phyloP scores from a whole-genome alignment of 2,329 filamentous ascomycete species.

The Basipetospora chlamydospora region DNA sequence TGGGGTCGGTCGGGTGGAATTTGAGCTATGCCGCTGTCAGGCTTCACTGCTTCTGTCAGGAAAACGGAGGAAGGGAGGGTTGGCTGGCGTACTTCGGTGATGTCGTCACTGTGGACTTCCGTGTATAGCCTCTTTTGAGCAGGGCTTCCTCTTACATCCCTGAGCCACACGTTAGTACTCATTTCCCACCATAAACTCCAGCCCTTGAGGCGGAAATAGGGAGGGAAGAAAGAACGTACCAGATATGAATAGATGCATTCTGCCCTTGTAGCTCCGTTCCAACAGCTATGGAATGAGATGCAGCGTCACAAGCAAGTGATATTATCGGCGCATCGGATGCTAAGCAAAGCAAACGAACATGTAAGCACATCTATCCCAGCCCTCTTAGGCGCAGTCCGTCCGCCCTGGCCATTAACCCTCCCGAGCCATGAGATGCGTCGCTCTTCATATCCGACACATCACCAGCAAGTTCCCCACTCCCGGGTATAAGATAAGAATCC shows the following conservation, averaged over 20 bases:
- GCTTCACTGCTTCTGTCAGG: background rate
- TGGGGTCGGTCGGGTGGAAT: conserved; percentile 45
- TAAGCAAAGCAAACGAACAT: conserved; percentile 9
- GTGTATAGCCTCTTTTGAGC: conserved; percentile 38
- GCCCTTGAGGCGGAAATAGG: no score
- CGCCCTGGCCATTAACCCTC: background rate
- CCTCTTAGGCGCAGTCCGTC: background rate
- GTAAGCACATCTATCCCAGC: background rate
- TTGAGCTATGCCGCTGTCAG: conserved; percentile 11
- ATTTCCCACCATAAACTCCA: background rate
- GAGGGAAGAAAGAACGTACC: conserved; percentile 22
- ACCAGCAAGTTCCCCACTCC: background rate
- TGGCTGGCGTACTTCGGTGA: conserved; percentile 31
- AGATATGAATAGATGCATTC: conserved; percentile 45
- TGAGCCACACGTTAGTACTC: conserved; percentile 14
- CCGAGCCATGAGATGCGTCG: no score
- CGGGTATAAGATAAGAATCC: background rate
- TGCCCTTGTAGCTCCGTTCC: conserved; percentile 59
- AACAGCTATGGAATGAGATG: conserved; percentile 47
- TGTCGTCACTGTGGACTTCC: conserved; percentile 54
- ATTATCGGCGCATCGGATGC: conserved; percentile 39
- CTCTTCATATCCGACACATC: no score
- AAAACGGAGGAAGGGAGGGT: conserved; percentile 14
- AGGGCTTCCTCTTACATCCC: conserved; percentile 41
- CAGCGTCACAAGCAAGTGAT: conserved; percentile 46